Evolutionary conservation across 495 filamentous ascomycete genomes (phyloP).

Genomic region (Thermochaetoides thermophila): DNA sequence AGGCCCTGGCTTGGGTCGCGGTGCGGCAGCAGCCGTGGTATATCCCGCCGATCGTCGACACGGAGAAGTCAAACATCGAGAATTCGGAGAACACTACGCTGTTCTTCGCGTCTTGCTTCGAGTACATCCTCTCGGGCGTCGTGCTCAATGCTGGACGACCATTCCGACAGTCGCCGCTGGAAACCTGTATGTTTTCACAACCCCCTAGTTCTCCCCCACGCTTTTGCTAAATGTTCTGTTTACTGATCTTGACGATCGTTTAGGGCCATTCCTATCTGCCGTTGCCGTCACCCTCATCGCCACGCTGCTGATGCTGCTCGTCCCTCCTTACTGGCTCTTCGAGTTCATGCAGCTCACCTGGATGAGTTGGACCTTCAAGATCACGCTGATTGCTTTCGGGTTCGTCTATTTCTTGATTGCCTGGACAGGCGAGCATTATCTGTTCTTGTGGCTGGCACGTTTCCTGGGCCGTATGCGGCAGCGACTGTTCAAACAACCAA

Average conservation of each 20-base stretch:
- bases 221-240: background rate
- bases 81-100: constrained; percentile 89
- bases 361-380: constrained; percentile 54
- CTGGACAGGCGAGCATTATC: constrained; percentile 52
- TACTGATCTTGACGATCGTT: background rate
- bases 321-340: constrained; percentile 50
- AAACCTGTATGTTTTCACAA: constrained; percentile 49
- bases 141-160: constrained; percentile 81
- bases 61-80: constrained; percentile 61
- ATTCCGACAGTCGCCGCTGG: constrained; percentile 65
- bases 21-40: constrained; percentile 77
- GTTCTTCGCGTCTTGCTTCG: constrained; percentile 81
- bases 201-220: background rate
- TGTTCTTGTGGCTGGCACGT: constrained; percentile 59
- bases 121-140: constrained; percentile 81
- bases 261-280: constrained; percentile 70
- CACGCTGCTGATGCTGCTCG: constrained; percentile 61
- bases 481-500: constrained; percentile 40
- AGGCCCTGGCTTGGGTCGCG: constrained; percentile 53
- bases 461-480: constrained; percentile 44
- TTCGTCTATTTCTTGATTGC: constrained; percentile 48
- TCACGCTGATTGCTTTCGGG: constrained; percentile 54
- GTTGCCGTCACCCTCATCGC: constrained; percentile 51
- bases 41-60: constrained; percentile 58
- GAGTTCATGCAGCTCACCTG: constrained; percentile 74